Evolutionary conservation across 176 grass and related monocot species (phyloP), one percentile per base, ranked within the genome.

Genomic region (Oryza rufipogon): DNA sequence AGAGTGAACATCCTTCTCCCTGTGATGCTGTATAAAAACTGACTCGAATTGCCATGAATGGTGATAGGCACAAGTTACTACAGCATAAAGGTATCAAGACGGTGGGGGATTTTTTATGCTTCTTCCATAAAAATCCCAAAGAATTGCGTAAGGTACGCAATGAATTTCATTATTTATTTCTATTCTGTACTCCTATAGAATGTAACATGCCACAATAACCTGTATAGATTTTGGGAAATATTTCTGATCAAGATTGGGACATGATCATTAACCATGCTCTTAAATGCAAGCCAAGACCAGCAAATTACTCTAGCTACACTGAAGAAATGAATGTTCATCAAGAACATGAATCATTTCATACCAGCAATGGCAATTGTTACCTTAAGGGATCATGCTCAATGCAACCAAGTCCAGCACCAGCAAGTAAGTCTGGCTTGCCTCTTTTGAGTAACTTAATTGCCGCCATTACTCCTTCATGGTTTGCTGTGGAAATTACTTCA

Each of bases 181-280:
- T 36, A 36, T 36, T 36, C 34, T 36, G 34, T 36, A 0, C 3
- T 36, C 34, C 44, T 54, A 22, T 75, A 25, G 19, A 25, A 7
- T 76, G 5, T 68, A 42, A 76, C 12, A 36, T 68, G n/a, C 39
- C n/a, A 76, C 1, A 84, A 9, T 76, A 42, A 12, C 4, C 6
- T 74, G 6, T 60, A 13, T 22, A 85, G 83, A 78, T 79, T 48
- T 12, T 85, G 1, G 83, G 83, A 22, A 85, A 71, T 66, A 79
- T 85, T 8, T 79, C 83, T 63, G 67, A 71, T 26, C 75, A 78
- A 64, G 83, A 85, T n/a, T 85, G 75, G 75, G 67, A 85, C 25
- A 85, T 5, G 0, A 23, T 85, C 66, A 48, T 85, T 25, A 64
- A 12, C 36, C 75, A 85, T 25, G 83, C 83, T 71, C 52, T 1